A percentile compares a stretch with the other conserved stretches of the same genome.
phyloP scores from a whole-genome alignment of 1,284 basidiomycete species.

The Porphyrellus sp. region DNA sequence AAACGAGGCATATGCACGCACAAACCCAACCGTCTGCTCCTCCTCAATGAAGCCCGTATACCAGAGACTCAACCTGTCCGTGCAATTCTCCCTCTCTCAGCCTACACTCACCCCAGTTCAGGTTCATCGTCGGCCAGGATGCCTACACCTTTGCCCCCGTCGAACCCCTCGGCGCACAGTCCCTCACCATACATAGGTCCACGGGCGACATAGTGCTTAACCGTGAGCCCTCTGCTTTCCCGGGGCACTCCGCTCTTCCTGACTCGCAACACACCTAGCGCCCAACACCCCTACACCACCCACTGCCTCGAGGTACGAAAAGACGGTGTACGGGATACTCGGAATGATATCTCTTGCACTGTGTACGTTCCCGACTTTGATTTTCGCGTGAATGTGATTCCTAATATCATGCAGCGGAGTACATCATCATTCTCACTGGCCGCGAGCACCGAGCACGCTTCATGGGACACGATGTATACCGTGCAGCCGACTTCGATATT shows the following conservation, averaged over 20 bases:
- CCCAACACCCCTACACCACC: constrained; percentile 52
- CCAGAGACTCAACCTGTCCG: constrained; percentile 67
- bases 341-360: constrained; percentile 85
- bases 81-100: constrained; percentile 1
- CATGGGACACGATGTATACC: constrained; percentile 84
- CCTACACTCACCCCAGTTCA: constrained; percentile 4
- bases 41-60: constrained; percentile 61
- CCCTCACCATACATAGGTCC: constrained; percentile 65
- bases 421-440: constrained; percentile 86
- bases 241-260: background rate
- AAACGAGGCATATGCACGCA: constrained; percentile 25
- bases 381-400: background rate
- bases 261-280: constrained; percentile 38
- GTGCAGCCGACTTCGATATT: constrained; percentile 89
- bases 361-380: constrained; percentile 51
- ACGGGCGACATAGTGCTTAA: constrained; percentile 72
- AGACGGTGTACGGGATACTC: constrained; percentile 78
- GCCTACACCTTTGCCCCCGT: constrained; percentile 73
- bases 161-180: constrained; percentile 58
- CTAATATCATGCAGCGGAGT: constrained; percentile 67
- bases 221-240: constrained; percentile 41
- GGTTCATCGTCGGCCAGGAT: constrained; percentile 67
- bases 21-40: constrained; percentile 4
- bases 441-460: constrained; percentile 79
- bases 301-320: constrained; percentile 54